Evolutionary conservation across 345 rosid genomes (phyloP).

Genomic region (Clarkia xantiana): DNA sequence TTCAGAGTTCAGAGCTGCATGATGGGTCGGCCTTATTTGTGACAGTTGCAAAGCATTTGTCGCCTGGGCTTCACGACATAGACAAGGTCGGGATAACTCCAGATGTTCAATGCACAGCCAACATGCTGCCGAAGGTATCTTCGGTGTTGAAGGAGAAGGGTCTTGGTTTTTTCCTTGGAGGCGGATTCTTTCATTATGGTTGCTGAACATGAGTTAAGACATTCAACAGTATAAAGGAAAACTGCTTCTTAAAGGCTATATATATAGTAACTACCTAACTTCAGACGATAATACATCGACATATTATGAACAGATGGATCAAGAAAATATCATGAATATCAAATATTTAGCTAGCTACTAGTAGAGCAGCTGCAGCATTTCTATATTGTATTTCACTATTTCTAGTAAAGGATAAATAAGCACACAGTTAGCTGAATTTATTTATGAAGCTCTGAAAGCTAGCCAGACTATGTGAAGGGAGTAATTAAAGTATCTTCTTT

Average conservation of each 20-base stretch:
- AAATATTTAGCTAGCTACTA: too few species aligned
- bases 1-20: slow-evolving; percentile 74
- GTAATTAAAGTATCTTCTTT: too few species aligned
- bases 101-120: slow-evolving; percentile 78
- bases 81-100: slow-evolving; percentile 75
- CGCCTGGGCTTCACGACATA: slow-evolving; percentile 76
- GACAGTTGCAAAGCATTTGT: slow-evolving; percentile 79
- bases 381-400: too few species aligned
- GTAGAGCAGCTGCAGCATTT: too few species aligned
- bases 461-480: too few species aligned
- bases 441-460: too few species aligned
- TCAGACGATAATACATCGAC: too few species aligned
- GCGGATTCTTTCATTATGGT: slow-evolving; percentile 84
- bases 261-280: too few species aligned
- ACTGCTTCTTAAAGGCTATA: slow-evolving; percentile 55
- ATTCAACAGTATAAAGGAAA: slow-evolving; percentile 37
- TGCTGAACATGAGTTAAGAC: slow-evolving; percentile 73
- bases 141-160: slow-evolving; percentile 22
- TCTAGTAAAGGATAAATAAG: too few species aligned
- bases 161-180: slow-evolving; percentile 46
- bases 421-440: too few species aligned
- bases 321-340: too few species aligned
- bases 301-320: too few species aligned
- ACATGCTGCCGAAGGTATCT: slow-evolving; percentile 38
- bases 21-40: slow-evolving; percentile 89